Percentiles rank a stretch among this genome's conserved stretches.
These are phyloP conservation scores for Astrocystis sublimbata DNA, from an alignment of 495 filamentous ascomycete species.

Conservation along the genomic window DNA sequence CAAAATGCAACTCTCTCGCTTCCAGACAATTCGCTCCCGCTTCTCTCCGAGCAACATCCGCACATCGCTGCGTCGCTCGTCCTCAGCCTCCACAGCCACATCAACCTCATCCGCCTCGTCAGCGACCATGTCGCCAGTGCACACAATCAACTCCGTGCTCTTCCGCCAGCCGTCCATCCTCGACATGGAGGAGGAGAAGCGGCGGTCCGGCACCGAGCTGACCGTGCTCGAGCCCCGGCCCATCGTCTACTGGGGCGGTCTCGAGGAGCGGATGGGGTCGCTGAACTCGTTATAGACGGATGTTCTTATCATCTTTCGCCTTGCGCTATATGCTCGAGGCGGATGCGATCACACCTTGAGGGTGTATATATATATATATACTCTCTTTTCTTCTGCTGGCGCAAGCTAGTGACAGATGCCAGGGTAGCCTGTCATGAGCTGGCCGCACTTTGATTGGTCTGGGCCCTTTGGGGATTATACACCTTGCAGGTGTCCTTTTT, in stretches of 20 bases:
- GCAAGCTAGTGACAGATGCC: too few species aligned
- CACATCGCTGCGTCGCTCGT: slow-evolving; percentile 51
- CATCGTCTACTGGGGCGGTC: slow-evolving; percentile 54
- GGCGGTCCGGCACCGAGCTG: slow-evolving; percentile 45
- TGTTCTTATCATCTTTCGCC: too few species aligned
- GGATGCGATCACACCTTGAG: too few species aligned
- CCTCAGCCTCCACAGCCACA: slow-evolving; percentile 41
- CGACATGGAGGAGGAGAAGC: slow-evolving; percentile 50
- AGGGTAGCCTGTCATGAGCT: too few species aligned
- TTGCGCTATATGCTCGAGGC: too few species aligned
- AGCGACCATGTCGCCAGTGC: slow-evolving; percentile 36
- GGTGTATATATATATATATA: too few species aligned
- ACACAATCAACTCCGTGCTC: slow-evolving; percentile 54
- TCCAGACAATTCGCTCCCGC: slow-evolving; percentile 51
- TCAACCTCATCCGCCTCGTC: slow-evolving; percentile 41
- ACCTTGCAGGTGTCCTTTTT: too few species aligned
- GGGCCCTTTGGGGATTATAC: too few species aligned
- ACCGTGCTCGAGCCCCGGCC: slow-evolving; percentile 57
- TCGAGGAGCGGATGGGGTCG: slow-evolving; percentile 53
- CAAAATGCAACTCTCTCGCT: slow-evolving; percentile 48
- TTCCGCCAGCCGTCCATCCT: slow-evolving; percentile 48
- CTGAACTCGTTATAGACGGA: not conserved
- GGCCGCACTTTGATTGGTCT: too few species aligned
- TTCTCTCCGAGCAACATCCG: slow-evolving; percentile 49
- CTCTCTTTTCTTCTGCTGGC: too few species aligned